phyloP scores from a whole-genome alignment of 805 yeast genomes.

The Phaffomyces antillensis region DNA sequence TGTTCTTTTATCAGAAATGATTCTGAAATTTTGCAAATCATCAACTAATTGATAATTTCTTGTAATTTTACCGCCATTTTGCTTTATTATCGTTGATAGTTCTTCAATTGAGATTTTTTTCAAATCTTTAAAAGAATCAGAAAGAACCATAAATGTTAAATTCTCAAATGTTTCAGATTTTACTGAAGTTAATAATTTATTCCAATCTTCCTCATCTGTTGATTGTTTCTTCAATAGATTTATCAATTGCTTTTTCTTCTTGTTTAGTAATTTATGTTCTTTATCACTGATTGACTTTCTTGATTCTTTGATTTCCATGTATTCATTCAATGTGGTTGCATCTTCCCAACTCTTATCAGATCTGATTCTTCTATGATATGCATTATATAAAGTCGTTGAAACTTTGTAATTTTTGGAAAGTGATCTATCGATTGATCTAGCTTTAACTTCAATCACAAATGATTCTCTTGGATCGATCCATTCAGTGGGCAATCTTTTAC shows the following conservation, averaged over 20 bases:
- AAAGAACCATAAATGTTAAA: slow-evolving; percentile 42
- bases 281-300: slow-evolving; percentile 14
- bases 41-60: slow-evolving; percentile 25
- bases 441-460: slow-evolving; percentile 75
- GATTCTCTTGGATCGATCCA: slow-evolving; percentile 82
- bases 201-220: slow-evolving; percentile 19
- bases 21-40: slow-evolving; percentile 17
- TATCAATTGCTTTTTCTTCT: slow-evolving; percentile 17
- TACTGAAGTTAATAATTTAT: slow-evolving; percentile 15
- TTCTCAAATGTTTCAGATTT: slow-evolving; percentile 35
- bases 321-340: slow-evolving; percentile 50
- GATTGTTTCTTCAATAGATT: slow-evolving; percentile 6
- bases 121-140: slow-evolving; percentile 35
- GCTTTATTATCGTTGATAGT: slow-evolving; percentile 31
- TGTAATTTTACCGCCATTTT: slow-evolving; percentile 45
- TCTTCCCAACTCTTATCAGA: slow-evolving; percentile 58
- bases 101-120: slow-evolving; percentile 27
- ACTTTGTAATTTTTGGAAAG: slow-evolving; percentile 46
- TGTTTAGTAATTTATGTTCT: slow-evolving; percentile 23
- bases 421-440: slow-evolving; percentile 57
- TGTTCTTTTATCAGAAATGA: slow-evolving; percentile 34
- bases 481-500: slow-evolving; percentile 51
- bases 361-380: slow-evolving; percentile 62
- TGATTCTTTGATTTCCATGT: slow-evolving; percentile 28
- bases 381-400: slow-evolving; percentile 67